These are phyloP conservation scores for Coemansia sp. DNA, from an alignment of 192 early-diverging fungal genomes.

Conservation along the genomic window DNA sequence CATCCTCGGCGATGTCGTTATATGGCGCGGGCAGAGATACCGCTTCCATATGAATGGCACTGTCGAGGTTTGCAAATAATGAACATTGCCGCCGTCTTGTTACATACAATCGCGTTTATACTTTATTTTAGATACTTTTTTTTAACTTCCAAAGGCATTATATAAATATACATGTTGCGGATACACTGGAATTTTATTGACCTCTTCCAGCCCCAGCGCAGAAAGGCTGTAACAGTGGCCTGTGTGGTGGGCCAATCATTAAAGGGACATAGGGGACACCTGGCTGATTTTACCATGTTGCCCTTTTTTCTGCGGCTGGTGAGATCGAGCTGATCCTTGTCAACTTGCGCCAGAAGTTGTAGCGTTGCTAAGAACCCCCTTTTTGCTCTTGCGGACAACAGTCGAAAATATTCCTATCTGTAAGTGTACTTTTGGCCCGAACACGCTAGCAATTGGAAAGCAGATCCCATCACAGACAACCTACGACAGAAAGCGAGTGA, in stretches of 20 bases:
- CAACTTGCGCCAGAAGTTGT: not conserved
- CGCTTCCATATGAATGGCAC: constrained; percentile 63
- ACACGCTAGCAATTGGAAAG: not conserved
- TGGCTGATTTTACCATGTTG: too few relatives aligned
- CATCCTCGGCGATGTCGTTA: constrained; percentile 75
- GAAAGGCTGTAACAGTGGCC: too few relatives aligned
- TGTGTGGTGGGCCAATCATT: too few relatives aligned
- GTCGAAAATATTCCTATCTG: constrained; percentile 11
- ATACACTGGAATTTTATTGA: too few relatives aligned
- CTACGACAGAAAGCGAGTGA: not conserved
- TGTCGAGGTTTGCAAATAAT: constrained; percentile 43
- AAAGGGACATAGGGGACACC: too few relatives aligned
- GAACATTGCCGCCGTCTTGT: not conserved
- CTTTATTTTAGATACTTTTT: not conserved
- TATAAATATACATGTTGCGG: too few relatives aligned
- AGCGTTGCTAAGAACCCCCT: not conserved
- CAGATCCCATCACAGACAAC: not conserved
- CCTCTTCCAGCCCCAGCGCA: too few relatives aligned
- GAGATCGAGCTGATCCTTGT: not conserved
- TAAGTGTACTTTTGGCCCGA: constrained; percentile 7
- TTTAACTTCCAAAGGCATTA: too few relatives aligned
- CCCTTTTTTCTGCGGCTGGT: too few relatives aligned
- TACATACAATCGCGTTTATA: not conserved
- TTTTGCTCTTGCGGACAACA: constrained; percentile 5
- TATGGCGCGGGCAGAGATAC: constrained; percentile 84